phyloP scores from a whole-genome alignment of 2,329 filamentous ascomycete species.

The Colletotrichum karsti region DNA sequence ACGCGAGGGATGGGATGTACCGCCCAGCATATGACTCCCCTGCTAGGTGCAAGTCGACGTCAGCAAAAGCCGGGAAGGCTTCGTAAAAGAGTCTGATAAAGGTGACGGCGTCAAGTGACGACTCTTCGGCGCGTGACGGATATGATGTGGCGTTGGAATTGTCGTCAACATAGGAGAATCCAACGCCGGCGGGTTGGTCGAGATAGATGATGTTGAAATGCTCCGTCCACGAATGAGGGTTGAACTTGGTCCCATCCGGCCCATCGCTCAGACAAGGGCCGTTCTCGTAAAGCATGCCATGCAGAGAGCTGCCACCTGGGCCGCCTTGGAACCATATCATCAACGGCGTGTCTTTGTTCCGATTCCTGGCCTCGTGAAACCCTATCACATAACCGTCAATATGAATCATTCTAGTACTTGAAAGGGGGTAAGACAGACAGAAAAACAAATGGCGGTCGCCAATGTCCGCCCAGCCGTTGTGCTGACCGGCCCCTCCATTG shows the following conservation, averaged over 20 bases:
- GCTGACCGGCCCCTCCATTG: neutral
- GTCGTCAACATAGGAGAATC: slow-evolving; percentile 29
- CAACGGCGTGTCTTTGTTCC: slow-evolving; percentile 41
- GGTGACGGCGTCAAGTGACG: neutral
- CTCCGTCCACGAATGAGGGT: slow-evolving; percentile 69
- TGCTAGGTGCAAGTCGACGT: neutral
- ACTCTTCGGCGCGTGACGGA: neutral
- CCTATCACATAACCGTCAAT: slow-evolving; percentile 38
- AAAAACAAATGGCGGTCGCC: slow-evolving; percentile 11
- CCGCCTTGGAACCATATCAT: slow-evolving; percentile 69
- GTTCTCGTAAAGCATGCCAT: slow-evolving; percentile 59
- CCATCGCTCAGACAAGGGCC: slow-evolving; percentile 60
- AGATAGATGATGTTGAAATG: slow-evolving; percentile 38
- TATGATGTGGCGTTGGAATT: neutral
- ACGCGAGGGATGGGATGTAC: neutral
- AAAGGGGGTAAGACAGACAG: neutral
- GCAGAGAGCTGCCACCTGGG: slow-evolving; percentile 64
- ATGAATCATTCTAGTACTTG: neutral
- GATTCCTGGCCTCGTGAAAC: slow-evolving; percentile 37
- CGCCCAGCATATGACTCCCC: slow-evolving; percentile 13
- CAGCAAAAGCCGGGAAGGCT: neutral
- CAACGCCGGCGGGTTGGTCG: slow-evolving; percentile 30
- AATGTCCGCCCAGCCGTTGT: slow-evolving; percentile 8
- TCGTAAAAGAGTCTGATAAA: slow-evolving; percentile 6
- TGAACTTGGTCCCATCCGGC: slow-evolving; percentile 52